These are phyloP conservation scores for Acanthochlamys bracteata DNA, from an alignment of 106 monocot genomes.

Conservation along the genomic window DNA sequence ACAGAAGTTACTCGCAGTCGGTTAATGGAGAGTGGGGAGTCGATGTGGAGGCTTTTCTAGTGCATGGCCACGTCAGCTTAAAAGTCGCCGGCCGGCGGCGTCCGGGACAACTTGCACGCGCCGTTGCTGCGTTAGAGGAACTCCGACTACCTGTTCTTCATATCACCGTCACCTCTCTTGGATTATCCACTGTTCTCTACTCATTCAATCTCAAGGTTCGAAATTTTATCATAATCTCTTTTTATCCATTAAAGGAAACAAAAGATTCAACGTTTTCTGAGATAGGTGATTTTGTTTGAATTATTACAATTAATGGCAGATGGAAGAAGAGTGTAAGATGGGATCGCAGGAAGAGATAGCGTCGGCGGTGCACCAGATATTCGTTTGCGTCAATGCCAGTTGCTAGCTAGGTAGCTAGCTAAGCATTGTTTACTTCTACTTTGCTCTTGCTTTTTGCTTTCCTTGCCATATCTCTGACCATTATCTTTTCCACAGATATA, in stretches of 20 bases:
- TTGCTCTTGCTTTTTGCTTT: too few relatives aligned
- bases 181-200: conserved; percentile 45
- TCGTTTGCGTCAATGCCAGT: conserved; percentile 31
- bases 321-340: conserved; percentile 71
- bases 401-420: not conserved
- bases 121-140: conserved; percentile 62
- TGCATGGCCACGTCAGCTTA: conserved; percentile 75
- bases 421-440: too few relatives aligned
- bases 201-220: conserved; percentile 82
- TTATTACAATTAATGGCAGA: conserved; percentile 21
- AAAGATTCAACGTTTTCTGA: too few relatives aligned
- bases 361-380: conserved; percentile 70
- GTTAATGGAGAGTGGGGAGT: conserved; percentile 10
- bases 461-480: too few relatives aligned
- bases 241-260: too few relatives aligned
- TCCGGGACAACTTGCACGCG: conserved; percentile 43
- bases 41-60: conserved; percentile 65
- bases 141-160: conserved; percentile 62
- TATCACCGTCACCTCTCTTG: conserved; percentile 55
- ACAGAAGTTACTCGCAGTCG: conserved; percentile 30
- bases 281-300: too few relatives aligned
- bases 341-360: conserved; percentile 86
- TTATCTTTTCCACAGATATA: too few relatives aligned
- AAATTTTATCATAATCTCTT: not conserved
- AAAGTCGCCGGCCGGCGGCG: conserved; percentile 43